Conservation (phyloP, 2,329 filamentous ascomycete species). For the Beauveria sp. region DNA sequence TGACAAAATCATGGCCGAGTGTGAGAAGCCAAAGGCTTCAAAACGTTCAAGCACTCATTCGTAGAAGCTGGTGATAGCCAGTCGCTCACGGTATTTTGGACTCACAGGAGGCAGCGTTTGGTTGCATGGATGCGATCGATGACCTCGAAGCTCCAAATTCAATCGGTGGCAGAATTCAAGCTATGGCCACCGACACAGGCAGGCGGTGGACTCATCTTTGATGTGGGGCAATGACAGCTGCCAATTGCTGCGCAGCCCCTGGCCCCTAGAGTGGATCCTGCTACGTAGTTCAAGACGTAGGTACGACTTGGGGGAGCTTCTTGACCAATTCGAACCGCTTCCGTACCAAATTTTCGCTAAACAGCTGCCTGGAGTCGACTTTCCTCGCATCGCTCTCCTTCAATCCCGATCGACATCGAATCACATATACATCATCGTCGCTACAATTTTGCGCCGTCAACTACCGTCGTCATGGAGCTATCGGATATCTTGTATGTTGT, state of each 20-base stretch:
- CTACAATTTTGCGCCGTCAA: neutral
- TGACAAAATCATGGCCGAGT: neutral
- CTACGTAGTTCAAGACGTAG: conserved; percentile 8
- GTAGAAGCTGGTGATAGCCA: neutral
- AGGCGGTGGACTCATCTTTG: neutral
- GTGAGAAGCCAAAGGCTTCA: conserved; percentile 9
- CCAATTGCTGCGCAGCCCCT: neutral
- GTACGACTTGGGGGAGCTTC: neutral
- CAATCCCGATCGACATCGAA: neutral
- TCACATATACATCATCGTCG: neutral
- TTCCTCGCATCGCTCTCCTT: neutral
- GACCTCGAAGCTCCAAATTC: neutral
- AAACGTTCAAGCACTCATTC: neutral
- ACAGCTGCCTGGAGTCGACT: neutral
- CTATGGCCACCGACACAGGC: neutral
- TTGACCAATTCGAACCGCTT: neutral
- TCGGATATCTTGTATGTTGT: conserved; percentile 71
- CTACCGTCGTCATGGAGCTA: conserved; percentile 61
- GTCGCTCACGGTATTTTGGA: neutral
- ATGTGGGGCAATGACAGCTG: neutral
- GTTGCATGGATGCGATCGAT: neutral
- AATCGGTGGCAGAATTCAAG: conserved; percentile 1
- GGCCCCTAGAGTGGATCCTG: conserved; percentile 3
- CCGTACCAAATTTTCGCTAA: neutral
- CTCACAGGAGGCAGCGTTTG: neutral